phyloP scores from a whole-genome alignment of 768 basidiomycete genomes.

The Mrakia gelida region DNA sequence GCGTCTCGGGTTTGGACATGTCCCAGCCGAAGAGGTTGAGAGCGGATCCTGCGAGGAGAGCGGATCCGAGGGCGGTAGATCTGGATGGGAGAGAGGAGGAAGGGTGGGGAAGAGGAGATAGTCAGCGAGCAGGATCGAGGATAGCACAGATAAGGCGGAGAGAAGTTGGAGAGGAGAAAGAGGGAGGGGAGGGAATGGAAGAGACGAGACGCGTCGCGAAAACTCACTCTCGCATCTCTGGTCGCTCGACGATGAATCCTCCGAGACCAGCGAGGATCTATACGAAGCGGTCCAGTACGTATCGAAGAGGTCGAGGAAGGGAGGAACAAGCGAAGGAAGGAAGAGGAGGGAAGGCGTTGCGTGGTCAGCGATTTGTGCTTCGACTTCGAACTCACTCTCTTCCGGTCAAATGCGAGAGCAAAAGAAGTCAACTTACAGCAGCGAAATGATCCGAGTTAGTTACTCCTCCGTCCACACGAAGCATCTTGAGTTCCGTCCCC shows the following conservation, averaged over 20 bases:
- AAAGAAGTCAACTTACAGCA: too few relatives aligned
- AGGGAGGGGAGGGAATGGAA: not conserved
- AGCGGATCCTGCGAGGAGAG: conserved; percentile 85
- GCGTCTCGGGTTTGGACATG: conserved; percentile 71
- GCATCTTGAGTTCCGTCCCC: conserved; percentile 59
- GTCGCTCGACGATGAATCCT: conserved; percentile 84
- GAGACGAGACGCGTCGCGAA: not conserved
- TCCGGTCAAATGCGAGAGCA: too few relatives aligned
- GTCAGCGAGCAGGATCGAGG: not conserved
- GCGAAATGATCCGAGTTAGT: conserved; percentile 61
- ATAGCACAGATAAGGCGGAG: too few relatives aligned
- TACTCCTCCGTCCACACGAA: conserved; percentile 95
- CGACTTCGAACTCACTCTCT: too few relatives aligned
- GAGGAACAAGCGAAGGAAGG: too few relatives aligned
- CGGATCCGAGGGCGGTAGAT: conserved; percentile 92
- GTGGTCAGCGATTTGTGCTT: too few relatives aligned
- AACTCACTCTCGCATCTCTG: conserved; percentile 91
- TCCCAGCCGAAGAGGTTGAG: conserved; percentile 90
- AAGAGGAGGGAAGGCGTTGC: too few relatives aligned
- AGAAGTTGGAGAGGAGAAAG: not conserved
- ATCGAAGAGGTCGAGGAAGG: too few relatives aligned
- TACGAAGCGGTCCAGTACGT: not conserved
- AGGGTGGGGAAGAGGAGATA: not conserved
- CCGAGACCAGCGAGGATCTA: conserved; percentile 54
- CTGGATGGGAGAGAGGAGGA: conserved; percentile 45